Evolutionary conservation across 129 eudicot genomes (phyloP).

Genomic region (Arctium lappa): DNA sequence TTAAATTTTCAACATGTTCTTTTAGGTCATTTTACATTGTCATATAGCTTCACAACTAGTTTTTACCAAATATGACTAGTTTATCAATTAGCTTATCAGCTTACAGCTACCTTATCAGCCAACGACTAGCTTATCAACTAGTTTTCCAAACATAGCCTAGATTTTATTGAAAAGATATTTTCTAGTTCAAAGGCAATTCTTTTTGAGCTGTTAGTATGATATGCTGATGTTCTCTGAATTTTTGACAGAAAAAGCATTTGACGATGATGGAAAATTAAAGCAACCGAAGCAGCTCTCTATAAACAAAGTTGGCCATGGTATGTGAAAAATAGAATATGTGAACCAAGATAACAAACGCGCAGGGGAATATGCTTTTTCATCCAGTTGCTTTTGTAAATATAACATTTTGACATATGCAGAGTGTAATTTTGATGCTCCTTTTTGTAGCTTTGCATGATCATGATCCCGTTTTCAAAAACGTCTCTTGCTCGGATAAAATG

Average conservation of each 20-base stretch:
- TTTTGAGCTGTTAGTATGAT: background rate
- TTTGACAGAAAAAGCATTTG: constrained; percentile 89
- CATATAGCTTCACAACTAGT: background rate
- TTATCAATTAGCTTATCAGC: background rate
- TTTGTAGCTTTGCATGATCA: constrained; percentile 78
- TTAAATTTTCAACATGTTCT: background rate
- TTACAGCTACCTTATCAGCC: too few relatives aligned
- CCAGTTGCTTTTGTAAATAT: background rate
- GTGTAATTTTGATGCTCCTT: constrained; percentile 1
- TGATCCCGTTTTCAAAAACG: constrained; percentile 67
- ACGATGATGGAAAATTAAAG: constrained; percentile 79
- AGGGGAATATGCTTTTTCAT: background rate
- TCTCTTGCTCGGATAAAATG: constrained; percentile 75
- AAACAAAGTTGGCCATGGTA: constrained; percentile 99
- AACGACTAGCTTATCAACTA: too few relatives aligned
- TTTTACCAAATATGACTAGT: background rate
- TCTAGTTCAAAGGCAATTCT: background rate
- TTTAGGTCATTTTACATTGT: background rate
- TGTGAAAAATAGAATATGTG: constrained; percentile 8
- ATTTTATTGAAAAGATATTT: background rate
- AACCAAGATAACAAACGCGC: background rate
- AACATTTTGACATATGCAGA: background rate
- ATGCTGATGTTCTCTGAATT: constrained; percentile 10
- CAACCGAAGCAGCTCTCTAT: constrained; percentile 93
- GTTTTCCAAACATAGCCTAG: background rate